These are phyloP conservation scores for Colletotrichum endophyticum DNA, from an alignment of 2,329 filamentous ascomycete species.

Conservation along the genomic window DNA sequence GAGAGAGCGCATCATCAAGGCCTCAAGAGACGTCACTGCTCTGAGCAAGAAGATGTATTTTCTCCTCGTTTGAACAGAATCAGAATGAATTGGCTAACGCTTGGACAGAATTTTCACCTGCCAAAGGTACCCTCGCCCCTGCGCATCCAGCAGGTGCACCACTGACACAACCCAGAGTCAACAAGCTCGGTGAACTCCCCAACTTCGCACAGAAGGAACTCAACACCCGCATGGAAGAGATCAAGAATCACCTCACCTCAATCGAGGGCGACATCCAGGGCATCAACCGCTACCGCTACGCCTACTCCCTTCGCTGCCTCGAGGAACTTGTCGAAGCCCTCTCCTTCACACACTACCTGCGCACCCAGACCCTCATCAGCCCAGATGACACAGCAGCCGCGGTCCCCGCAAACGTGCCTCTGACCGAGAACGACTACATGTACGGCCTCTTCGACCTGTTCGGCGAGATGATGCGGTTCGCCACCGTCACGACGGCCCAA, in stretches of 20 bases:
- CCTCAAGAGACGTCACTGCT: slow-evolving; percentile 89
- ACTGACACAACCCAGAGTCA: slow-evolving; percentile 10
- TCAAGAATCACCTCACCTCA: slow-evolving; percentile 69
- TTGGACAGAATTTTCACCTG: slow-evolving; percentile 39
- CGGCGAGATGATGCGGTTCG: slow-evolving; percentile 96
- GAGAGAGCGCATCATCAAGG: slow-evolving; percentile 87
- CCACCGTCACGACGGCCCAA: slow-evolving; percentile 85
- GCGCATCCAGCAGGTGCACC: neutral
- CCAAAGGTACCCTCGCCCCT: slow-evolving; percentile 35
- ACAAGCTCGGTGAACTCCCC: slow-evolving; percentile 19
- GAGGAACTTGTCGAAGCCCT: slow-evolving; percentile 96
- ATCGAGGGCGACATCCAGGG: slow-evolving; percentile 77
- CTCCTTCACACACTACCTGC: slow-evolving; percentile 87
- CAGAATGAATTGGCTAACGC: neutral
- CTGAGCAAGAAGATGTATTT: slow-evolving; percentile 94
- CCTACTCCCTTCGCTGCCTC: slow-evolving; percentile 78
- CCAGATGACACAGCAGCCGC: slow-evolving; percentile 61
- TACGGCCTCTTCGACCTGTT: slow-evolving; percentile 93
- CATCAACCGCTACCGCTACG: slow-evolving; percentile 84
- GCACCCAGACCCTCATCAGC: slow-evolving; percentile 75
- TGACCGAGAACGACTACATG: slow-evolving; percentile 85
- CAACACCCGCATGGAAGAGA: slow-evolving; percentile 71
- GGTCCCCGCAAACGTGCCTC: slow-evolving; percentile 58
- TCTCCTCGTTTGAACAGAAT: accelerated
- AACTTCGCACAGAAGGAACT: slow-evolving; percentile 70